Base-by-base conservation (phyloP, 495 filamentous ascomycete genomes). In the Penicillium mononematosum region DNA sequence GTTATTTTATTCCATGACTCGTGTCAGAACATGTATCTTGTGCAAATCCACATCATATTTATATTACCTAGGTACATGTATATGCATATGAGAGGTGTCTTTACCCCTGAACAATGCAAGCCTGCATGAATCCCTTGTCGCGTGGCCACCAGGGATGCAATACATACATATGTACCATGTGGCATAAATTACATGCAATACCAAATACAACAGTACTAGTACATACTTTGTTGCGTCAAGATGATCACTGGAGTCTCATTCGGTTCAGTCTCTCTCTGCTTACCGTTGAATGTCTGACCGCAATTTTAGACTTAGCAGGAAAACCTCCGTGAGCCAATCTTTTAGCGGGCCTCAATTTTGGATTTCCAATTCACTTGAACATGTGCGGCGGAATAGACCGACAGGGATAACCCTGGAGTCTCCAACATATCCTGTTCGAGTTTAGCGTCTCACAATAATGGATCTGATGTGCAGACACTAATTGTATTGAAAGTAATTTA, bases 111-210 rank as follows among this genome's bases (percentile, higher is more conserved):
- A 39, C 9, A 45, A 29, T 55, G 8, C 8, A 39, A 39, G 20
- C 44, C 42, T 64, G 58, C 62, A 64, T 45, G 24, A 58, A 50
- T 52, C 47, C 43, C 31, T 58, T 53, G 42, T 69, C 61, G 64
- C 68, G 53, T 66, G 70, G 64, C 64, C 56, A 57, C 63, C 68
- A 72, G 64, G 64, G 70, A 71, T 73, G 27, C 27, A 29, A 29
- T 29, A 29, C 27, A 29, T 29, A 29, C 27, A 29, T 29, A 29
- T 29, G 27, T 29, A 52, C 51, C 31, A 55, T 32, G 19, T 50
- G 10, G 45, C 20, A 42, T 41, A 14, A 43, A 38, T 24, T 27
- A 53, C 41, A 20, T 14, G 12, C 6, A 11, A 4, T 51, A 14
- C 14, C 31, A 45, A 12, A 17, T 20, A 58, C 32, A 53, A 50